phyloP scores from a whole-genome alignment of 805 yeast species.

The Yamadazyma laniorum region DNA sequence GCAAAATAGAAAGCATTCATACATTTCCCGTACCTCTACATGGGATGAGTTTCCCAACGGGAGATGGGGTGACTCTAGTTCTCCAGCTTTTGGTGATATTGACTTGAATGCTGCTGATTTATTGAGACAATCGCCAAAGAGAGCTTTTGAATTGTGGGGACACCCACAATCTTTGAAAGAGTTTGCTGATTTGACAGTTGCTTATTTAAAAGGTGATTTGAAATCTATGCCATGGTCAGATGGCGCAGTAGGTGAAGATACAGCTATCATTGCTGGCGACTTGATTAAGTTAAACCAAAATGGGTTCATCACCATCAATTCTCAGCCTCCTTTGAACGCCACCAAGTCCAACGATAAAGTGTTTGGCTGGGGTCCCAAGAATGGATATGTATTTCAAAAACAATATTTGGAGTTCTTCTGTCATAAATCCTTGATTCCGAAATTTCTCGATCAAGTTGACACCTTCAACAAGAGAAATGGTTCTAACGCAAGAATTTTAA shows the following conservation, averaged over 20 bases:
- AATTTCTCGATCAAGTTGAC: slow-evolving; percentile 42
- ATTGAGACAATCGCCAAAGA: slow-evolving; percentile 77
- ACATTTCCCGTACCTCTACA: slow-evolving; percentile 81
- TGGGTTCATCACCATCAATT: slow-evolving; percentile 80
- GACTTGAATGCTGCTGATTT: slow-evolving; percentile 78
- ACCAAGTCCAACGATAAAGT: slow-evolving; percentile 63
- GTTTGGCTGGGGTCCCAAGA: slow-evolving; percentile 93
- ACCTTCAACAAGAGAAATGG: slow-evolving; percentile 40
- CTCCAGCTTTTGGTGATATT: slow-evolving; percentile 94
- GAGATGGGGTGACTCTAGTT: slow-evolving; percentile 96
- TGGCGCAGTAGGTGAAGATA: slow-evolving; percentile 79
- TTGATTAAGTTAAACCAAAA: slow-evolving; percentile 62
- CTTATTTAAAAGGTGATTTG: slow-evolving; percentile 70
- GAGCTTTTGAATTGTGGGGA: slow-evolving; percentile 88
- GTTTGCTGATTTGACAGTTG: slow-evolving; percentile 58
- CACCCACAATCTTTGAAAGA: slow-evolving; percentile 61
- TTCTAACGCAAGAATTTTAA: slow-evolving; percentile 48
- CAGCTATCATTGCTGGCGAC: slow-evolving; percentile 56
- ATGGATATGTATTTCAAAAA: slow-evolving; percentile 92
- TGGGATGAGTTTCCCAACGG: slow-evolving; percentile 99
- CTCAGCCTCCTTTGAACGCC: slow-evolving; percentile 92
- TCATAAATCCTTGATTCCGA: slow-evolving; percentile 51
- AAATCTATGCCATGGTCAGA: slow-evolving; percentile 92
- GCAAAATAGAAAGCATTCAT: slow-evolving; percentile 90
- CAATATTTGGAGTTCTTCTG: slow-evolving; percentile 86